Conservation (phyloP, 176 grass and related monocot genomes). For the Pontederia paniculata region DNA sequence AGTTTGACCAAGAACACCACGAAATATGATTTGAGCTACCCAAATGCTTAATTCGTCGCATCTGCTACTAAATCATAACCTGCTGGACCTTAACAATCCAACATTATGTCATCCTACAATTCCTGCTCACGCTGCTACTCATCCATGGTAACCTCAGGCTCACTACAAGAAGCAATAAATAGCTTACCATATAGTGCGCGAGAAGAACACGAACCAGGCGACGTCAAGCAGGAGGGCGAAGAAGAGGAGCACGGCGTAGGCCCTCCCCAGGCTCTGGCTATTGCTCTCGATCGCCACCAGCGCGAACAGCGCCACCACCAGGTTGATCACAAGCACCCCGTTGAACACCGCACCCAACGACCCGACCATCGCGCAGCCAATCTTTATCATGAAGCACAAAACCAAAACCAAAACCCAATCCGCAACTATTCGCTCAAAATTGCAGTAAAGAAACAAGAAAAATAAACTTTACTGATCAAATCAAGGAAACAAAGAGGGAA, state of each 20-base stretch:
- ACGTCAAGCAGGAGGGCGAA: slow-evolving; percentile 68
- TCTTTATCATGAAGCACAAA: slow-evolving; percentile 29
- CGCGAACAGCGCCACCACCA: slow-evolving; percentile 89
- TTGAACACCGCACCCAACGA: slow-evolving; percentile 88
- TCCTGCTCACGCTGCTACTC: background rate
- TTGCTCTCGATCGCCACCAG: slow-evolving; percentile 86
- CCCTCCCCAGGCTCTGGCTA: slow-evolving; percentile 83
- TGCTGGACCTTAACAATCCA: too few species aligned
- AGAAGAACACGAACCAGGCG: slow-evolving; percentile 97
- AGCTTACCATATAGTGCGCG: slow-evolving; percentile 77
- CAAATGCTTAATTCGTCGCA: too few species aligned
- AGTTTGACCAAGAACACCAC: too few species aligned
- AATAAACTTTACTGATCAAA: background rate
- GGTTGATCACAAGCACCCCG: slow-evolving; percentile 87
- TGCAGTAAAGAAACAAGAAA: background rate
- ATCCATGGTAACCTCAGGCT: background rate
- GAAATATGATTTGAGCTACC: too few species aligned
- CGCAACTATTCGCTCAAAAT: background rate
- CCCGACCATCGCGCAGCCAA: slow-evolving; percentile 81
- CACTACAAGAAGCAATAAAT: slow-evolving; percentile 1
- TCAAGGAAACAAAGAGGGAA: background rate
- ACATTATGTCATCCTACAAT: background rate
- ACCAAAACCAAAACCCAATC: slow-evolving; percentile 8
- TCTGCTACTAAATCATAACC: too few species aligned
- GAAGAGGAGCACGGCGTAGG: slow-evolving; percentile 84